Evolutionary conservation across 177 flowering plant species (phyloP), one percentile per base, ranked within the genome.

Genomic region (Vitis hybrid): DNA sequence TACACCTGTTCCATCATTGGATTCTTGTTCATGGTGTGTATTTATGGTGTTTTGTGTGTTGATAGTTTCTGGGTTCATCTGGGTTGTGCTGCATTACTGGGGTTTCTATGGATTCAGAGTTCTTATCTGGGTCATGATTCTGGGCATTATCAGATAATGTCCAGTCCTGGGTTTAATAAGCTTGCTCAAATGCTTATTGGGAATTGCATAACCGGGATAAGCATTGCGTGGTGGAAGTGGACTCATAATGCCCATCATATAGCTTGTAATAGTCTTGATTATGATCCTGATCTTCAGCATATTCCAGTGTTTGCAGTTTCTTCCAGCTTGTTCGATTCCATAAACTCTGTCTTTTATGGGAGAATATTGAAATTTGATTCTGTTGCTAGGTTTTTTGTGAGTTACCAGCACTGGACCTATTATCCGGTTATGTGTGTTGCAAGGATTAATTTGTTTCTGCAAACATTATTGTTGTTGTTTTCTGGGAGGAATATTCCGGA

Each of bases 201-300:
- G 1, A 94, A 94, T 76, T 92, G 96, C 64, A 29, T 94, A 1
- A 81, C 97, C 6, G 97, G 98, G 16, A 86, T 94, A 67, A 89
- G 96, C 77, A 94, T 94, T 55, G 97, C 86, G 10, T 94, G 98
- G 98, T 92, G 98, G 98, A 94, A 92, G 69, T 90, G 96, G 92
- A 94, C 91, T 8, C 98, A 94, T 72, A 94, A 92, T 68, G 91
- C 93, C 6, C 98, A 94, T 74, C 98, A 94, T 72, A 74, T 92
- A 48, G 87, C 97, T 60, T 83, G 86, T 74, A 94, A 94, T 62
- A 92, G 97, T 70, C 82, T 94, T 9, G 97, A 94, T 59, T 72
- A 89, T 52, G 98, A 94, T 70, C 98, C 98, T 0, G 98, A 94
- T 77, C 89, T 94, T n/a, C 98, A 94, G 53, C 98, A 92, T 76